Conservation (phyloP, 768 basidiomycete species). For the Boletus sp. region DNA sequence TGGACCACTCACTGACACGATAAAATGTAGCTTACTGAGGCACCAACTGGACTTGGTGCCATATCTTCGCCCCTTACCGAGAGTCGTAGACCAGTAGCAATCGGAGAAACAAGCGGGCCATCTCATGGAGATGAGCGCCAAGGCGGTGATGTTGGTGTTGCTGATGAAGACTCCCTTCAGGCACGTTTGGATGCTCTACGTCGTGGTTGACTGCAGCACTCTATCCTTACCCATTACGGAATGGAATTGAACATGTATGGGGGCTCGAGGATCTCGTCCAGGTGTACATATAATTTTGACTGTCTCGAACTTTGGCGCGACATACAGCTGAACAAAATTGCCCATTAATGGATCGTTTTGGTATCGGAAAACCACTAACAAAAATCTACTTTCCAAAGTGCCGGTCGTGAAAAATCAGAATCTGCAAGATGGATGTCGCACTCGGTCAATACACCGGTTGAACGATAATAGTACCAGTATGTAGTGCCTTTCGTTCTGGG, state of each 20-base stretch:
- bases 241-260: constrained; percentile 5
- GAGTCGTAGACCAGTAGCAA: constrained; percentile 74
- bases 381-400: too few relatives aligned
- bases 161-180: constrained; percentile 92
- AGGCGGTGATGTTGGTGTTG: constrained; percentile 40
- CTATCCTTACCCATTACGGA: constrained; percentile 7
- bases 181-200: constrained; percentile 89
- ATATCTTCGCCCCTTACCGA: constrained; percentile 58
- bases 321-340: neutral
- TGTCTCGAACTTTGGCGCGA: neutral
- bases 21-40: constrained; percentile 66
- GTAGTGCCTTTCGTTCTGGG: neutral
- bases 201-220: constrained; percentile 44
- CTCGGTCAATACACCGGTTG: neutral
- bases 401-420: neutral
- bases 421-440: neutral
- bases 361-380: too few relatives aligned
- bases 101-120: constrained; percentile 57
- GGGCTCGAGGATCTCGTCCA: neutral
- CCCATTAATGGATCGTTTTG: neutral
- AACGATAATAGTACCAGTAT: neutral
- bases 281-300: neutral
- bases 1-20: constrained; percentile 8
- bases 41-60: constrained; percentile 69
- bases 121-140: constrained; percentile 37